phyloP scores from a whole-genome alignment of 73 alveolate species.

The Paramecium tetraurelia region DNA sequence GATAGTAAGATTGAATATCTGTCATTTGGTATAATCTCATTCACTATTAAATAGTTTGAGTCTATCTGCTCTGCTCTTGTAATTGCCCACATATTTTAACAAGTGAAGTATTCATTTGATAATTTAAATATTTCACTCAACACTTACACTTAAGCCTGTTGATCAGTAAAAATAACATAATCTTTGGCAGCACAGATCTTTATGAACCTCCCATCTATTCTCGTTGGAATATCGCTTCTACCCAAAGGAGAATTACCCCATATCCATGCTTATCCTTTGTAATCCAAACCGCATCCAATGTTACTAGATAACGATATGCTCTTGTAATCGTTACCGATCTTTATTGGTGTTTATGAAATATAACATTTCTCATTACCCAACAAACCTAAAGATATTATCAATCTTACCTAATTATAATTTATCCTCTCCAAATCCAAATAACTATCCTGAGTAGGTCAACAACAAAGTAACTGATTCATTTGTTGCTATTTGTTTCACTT shows the following conservation, averaged over 20 bases:
- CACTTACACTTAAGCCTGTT: neutral
- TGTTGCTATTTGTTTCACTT: neutral
- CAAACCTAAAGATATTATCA: neutral
- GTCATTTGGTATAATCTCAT: neutral
- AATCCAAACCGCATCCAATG: neutral
- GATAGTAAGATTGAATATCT: neutral
- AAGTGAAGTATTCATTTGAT: neutral
- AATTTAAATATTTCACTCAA: neutral
- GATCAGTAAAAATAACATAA: conserved; percentile 7
- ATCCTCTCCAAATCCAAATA: conserved; percentile 21
- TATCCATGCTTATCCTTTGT: neutral
- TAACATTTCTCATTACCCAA: neutral
- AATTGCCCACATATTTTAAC: neutral
- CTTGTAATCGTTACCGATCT: neutral
- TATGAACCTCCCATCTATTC: neutral
- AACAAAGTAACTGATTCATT: neutral
- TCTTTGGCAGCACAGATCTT: conserved; percentile 29
- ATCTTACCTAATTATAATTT: neutral
- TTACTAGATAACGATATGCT: neutral
- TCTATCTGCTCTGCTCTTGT: neutral
- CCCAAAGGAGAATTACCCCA: conserved; percentile 28
- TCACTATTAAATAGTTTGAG: neutral
- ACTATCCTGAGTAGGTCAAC: neutral
- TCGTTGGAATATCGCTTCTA: neutral
- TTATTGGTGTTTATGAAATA: neutral